phyloP scores from a whole-genome alignment of 2,329 filamentous ascomycete genomes.

The Calonectria pseudoreteaudii region DNA sequence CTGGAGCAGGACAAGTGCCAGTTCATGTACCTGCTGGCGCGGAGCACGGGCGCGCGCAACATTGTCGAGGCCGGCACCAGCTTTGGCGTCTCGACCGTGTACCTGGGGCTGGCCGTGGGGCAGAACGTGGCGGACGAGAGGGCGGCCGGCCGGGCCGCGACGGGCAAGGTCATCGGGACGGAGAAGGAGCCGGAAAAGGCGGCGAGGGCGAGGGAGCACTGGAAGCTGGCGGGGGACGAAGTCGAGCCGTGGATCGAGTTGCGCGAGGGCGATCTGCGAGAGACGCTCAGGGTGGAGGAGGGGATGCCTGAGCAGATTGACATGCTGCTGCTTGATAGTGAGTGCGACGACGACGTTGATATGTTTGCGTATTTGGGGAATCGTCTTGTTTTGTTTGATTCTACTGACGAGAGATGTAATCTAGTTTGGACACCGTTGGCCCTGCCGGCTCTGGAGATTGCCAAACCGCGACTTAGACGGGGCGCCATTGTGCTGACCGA shows the following conservation, averaged over 20 bases:
- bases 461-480: slow-evolving; percentile 58
- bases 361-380: too few species aligned
- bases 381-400: too few species aligned
- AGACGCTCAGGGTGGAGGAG: slow-evolving; percentile 59
- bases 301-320: slow-evolving; percentile 61
- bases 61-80: slow-evolving; percentile 73
- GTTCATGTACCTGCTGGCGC: slow-evolving; percentile 66
- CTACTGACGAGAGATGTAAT: slow-evolving; percentile 6
- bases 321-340: slow-evolving; percentile 72
- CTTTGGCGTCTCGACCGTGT: slow-evolving; percentile 73
- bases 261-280: slow-evolving; percentile 66
- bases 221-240: slow-evolving; percentile 63
- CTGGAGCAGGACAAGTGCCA: slow-evolving; percentile 69
- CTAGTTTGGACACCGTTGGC: slow-evolving; percentile 68
- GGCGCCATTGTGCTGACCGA: slow-evolving; percentile 64
- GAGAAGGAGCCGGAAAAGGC: slow-evolving; percentile 70
- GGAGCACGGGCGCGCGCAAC: slow-evolving; percentile 60
- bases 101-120: slow-evolving; percentile 68
- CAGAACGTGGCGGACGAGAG: slow-evolving; percentile 53
- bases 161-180: slow-evolving; percentile 64
- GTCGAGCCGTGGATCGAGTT: slow-evolving; percentile 66
- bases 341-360: too few species aligned
- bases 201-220: slow-evolving; percentile 62
- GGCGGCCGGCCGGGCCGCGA: slow-evolving; percentile 32
- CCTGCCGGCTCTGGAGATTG: slow-evolving; percentile 62